Evolutionary conservation across 1,139 yeast species (phyloP), one percentile per base, ranked within the genome.

Genomic region (Blastobotrys serpentis): DNA sequence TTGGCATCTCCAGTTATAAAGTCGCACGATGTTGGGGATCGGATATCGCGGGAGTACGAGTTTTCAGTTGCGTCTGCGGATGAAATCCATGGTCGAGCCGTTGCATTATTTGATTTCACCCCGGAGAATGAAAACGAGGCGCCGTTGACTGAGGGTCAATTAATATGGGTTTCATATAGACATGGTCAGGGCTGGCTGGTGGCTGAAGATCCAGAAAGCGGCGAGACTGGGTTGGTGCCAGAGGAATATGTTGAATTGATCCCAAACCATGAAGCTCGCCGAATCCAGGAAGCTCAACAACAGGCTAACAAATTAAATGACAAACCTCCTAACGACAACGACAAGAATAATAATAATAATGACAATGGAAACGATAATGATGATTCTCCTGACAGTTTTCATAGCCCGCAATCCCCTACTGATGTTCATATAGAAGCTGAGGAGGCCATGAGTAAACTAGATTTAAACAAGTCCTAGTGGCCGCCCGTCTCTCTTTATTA

Each of bases 151-250:
- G 95, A 86, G 59, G 96, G 96, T 34, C 98, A 92, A 67, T 67
- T 80, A 16, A 80, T 94, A 2, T 84, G 92, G 79, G 85, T 92
- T 26, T 81, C 85, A 52, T 90, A 90, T 66, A 78, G 95, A 54
- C 96, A 92, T 65, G 98, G 98, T 17, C 97, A 92, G 65, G 99
- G 99, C 4, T 92, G 98, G 99, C 75, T 94, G 3, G 98, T 92
- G 44, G 98, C 98, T 0, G 87, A 84, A 58, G 90, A 86, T 61
- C 85, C 89, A 0, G 75, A 67, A 29, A 77, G 85, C 2, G 90
- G 89, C 1, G 86, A 83, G 56, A 86, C 95, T 23, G 99, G 99
- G 1, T 77, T 92, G 46, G 96, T 92, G 4, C 99, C 99, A 1
- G 96, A 90, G 62, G 96, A 87, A 60, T 92, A 89, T 61, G 96